phyloP scores from a whole-genome alignment of 2,329 filamentous ascomycete species.

The Pezicula radicicola region DNA sequence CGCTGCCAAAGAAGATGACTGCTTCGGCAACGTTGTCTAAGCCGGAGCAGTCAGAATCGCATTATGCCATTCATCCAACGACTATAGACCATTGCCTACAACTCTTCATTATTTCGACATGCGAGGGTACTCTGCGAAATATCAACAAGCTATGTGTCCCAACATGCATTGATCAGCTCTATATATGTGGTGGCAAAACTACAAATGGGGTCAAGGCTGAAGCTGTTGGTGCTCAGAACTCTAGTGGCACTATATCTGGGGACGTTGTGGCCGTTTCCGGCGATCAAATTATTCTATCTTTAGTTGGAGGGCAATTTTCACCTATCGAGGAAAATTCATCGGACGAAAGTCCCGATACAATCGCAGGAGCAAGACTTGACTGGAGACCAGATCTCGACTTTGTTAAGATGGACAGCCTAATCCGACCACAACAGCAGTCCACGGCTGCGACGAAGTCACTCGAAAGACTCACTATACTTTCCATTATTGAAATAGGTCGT shows the following conservation, averaged over 20 bases:
- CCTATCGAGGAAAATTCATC: slow-evolving; percentile 1
- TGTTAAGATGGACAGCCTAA: slow-evolving; percentile 1
- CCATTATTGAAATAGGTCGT: slow-evolving; percentile 11
- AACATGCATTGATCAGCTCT: slow-evolving; percentile 6
- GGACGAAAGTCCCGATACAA: not conserved
- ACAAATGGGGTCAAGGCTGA: slow-evolving; percentile 5
- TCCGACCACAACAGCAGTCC: not conserved
- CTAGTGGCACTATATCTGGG: not conserved
- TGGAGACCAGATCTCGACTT: slow-evolving; percentile 8
- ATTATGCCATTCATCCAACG: slow-evolving; percentile 6
- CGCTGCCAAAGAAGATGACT: not conserved
- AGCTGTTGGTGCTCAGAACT: slow-evolving; percentile 10
- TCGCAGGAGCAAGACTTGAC: not conserved
- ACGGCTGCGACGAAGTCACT: not conserved
- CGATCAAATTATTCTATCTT: not conserved
- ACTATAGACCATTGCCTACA: slow-evolving; percentile 8
- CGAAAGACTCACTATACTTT: slow-evolving; percentile 14
- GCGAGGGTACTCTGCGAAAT: not conserved
- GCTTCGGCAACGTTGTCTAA: slow-evolving; percentile 1
- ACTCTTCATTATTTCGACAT: slow-evolving; percentile 3
- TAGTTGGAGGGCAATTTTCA: not conserved
- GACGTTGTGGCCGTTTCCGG: not conserved
- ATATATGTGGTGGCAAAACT: not conserved
- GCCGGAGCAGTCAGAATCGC: not conserved
- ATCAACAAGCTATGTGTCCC: slow-evolving; percentile 4